Conservation (phyloP, 371 early-diverging fungal genomes). For the Mortierella sp. region DNA sequence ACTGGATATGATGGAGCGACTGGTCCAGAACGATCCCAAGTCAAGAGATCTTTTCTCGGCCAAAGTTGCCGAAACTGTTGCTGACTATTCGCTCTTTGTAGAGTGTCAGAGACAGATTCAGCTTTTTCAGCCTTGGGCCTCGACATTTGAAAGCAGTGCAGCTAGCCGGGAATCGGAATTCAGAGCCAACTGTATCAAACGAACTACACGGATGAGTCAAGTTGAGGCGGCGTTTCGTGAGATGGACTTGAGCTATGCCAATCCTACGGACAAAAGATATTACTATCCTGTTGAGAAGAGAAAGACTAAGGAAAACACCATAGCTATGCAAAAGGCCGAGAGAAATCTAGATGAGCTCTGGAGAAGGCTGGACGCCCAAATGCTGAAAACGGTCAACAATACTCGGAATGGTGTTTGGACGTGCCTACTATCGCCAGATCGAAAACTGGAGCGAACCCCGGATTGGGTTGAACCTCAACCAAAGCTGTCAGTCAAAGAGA, state of each 20-base stretch:
- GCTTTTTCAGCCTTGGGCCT: conserved; percentile 36
- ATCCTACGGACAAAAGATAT: conserved; percentile 31
- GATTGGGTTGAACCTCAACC: conserved; percentile 32
- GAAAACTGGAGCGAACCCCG: conserved; percentile 30
- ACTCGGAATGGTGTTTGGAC: conserved; percentile 15
- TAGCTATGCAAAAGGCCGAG: conserved; percentile 33
- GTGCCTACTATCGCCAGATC: conserved; percentile 18
- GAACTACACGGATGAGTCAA: conserved; percentile 18
- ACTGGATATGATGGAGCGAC: conserved; percentile 30
- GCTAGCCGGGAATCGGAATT: conserved; percentile 1
- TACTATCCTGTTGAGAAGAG: conserved; percentile 34
- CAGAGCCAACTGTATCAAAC: conserved; percentile 12
- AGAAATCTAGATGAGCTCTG: conserved; percentile 26
- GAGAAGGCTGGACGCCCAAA: conserved; percentile 14
- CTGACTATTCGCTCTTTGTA: conserved; percentile 32
- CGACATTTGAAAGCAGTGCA: conserved; percentile 25
- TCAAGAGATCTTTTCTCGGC: conserved; percentile 27
- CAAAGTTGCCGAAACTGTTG: conserved; percentile 16
- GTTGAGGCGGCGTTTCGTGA: conserved; percentile 13
- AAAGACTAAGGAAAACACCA: conserved; percentile 36
- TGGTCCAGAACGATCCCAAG: conserved; percentile 35
- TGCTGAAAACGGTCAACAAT: conserved; percentile 8
- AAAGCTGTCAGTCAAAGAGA: conserved; percentile 12
- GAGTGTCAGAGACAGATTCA: conserved; percentile 30
- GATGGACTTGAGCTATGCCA: conserved; percentile 8